A percentile compares a stretch with the other conserved stretches of the same genome.
phyloP scores from a whole-genome alignment of 495 filamentous ascomycete genomes.

The Penicillium egyptiacum region DNA sequence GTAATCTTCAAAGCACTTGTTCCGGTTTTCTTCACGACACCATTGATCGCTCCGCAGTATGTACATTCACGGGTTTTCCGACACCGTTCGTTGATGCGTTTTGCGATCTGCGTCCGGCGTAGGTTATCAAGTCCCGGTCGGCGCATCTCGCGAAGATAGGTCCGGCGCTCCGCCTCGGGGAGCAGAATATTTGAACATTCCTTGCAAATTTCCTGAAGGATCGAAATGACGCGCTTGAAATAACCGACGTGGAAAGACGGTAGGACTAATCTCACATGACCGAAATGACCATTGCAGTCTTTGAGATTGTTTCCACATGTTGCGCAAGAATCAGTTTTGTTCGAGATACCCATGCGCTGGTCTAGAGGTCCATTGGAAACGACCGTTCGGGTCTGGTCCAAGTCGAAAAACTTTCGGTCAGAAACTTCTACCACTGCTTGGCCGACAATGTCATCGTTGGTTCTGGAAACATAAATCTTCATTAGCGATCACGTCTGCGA shows the following conservation, averaged over 20 bases:
- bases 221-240: conserved; percentile 82
- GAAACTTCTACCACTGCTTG: conserved; percentile 92
- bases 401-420: conserved; percentile 85
- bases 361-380: conserved; percentile 84
- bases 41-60: conserved; percentile 76
- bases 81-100: conserved; percentile 84
- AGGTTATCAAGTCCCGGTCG: conserved; percentile 84
- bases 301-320: conserved; percentile 78
- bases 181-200: conserved; percentile 67
- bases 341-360: conserved; percentile 82
- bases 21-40: conserved; percentile 82
- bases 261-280: conserved; percentile 82
- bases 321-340: conserved; percentile 67
- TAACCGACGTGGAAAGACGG: conserved; percentile 96
- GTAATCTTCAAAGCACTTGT: conserved; percentile 78
- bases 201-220: conserved; percentile 94
- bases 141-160: conserved; percentile 73
- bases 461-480: conserved; percentile 48
- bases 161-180: conserved; percentile 68
- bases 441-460: conserved; percentile 87
- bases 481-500: conserved; percentile 27
- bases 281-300: conserved; percentile 91
- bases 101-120: conserved; percentile 71
- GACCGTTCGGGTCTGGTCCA: conserved; percentile 67
- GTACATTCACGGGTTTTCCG: conserved; percentile 77